Evolutionary conservation across 2,329 filamentous ascomycete genomes (phyloP), one percentile per base, ranked within the genome.

Genomic region (Decorospora gaudefroyi): DNA sequence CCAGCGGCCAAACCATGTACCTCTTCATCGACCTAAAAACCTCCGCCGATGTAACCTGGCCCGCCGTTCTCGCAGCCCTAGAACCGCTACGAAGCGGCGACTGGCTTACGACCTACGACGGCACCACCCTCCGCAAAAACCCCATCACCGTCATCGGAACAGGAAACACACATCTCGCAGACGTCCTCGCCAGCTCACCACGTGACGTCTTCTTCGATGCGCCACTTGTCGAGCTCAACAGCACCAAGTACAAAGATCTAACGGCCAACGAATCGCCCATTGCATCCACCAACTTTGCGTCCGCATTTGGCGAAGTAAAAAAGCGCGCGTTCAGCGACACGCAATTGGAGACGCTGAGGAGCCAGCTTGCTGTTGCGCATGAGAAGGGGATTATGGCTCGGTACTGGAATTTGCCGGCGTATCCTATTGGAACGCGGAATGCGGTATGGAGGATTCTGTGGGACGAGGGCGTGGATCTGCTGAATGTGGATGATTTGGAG

Each of bases 21-120:
- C 73, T 86, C 32, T 84, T 83, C 66, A 78, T 86, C 45, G 83
- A 86, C 59, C 58, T 84, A 45, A 86, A 86, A 65, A 85, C 82
- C 0, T 68, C 76, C 23, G 81, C 81, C 4, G 57, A 67, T 0
- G 72, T 72, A 21, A 83, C 83, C 1, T 84, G 79, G 72, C 71
- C 80, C 2, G 74, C 72, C 22, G 81, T 84, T 2, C 70, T 83
- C 23, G 57, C 73, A 16, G 81, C 80, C 0, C 71, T 86, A 1
- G 68, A 79, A 33, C 83, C 82, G 1, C 73, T 86, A 3, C 75
- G 78, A n/a, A 61, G 69, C 7, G 74, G 72, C 13, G 73, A 74
- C 31, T 83, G 78, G 55, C 72, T 83, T 2, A 80, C 79, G 2
- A 77, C 73, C 3, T 76, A 76, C 49, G 76, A 78, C 49, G 73